Conservation (phyloP, 1,284 basidiomycete species). For the Moesziomyces antarcticus region DNA sequence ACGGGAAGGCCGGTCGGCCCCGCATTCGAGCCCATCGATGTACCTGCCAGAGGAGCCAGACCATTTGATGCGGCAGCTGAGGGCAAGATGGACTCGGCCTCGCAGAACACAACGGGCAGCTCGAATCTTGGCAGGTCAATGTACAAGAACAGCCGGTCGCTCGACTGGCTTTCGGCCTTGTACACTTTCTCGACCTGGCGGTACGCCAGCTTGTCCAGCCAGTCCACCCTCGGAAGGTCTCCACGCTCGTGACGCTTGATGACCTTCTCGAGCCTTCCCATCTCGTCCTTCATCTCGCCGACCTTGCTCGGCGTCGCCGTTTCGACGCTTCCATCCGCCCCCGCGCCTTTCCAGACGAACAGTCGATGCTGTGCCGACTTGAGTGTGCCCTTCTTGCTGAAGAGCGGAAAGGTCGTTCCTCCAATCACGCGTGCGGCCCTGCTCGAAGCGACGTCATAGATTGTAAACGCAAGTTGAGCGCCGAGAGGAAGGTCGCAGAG, state of each 20-base stretch:
- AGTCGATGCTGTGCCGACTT: slow-evolving; percentile 81
- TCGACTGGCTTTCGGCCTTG: slow-evolving; percentile 40
- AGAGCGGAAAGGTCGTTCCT: slow-evolving; percentile 87
- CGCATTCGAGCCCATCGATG: slow-evolving; percentile 11
- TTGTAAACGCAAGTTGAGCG: slow-evolving; percentile 90
- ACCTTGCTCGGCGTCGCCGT: slow-evolving; percentile 76
- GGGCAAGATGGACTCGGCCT: slow-evolving; percentile 50
- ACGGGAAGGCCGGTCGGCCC: slow-evolving; percentile 1
- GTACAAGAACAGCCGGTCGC: slow-evolving; percentile 77
- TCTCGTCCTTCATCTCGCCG: slow-evolving; percentile 76
- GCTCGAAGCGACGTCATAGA: slow-evolving; percentile 83
- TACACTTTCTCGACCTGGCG: slow-evolving; percentile 83
- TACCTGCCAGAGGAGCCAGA: slow-evolving; percentile 20
- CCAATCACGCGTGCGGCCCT: slow-evolving; percentile 78
- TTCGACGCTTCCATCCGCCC: slow-evolving; percentile 85
- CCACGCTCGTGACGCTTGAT: slow-evolving; percentile 96
- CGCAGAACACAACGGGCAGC: slow-evolving; percentile 95
- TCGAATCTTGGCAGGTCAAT: slow-evolving; percentile 97
- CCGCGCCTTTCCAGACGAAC: slow-evolving; percentile 81
- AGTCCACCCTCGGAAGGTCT: slow-evolving; percentile 91
- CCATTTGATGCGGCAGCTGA: slow-evolving; percentile 14
- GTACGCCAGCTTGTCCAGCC: slow-evolving; percentile 93
- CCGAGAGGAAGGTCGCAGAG: slow-evolving; percentile 89
- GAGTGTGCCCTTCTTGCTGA: slow-evolving; percentile 90
- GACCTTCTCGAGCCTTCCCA: slow-evolving; percentile 93